Evolutionary conservation across 306 rosid genomes (phyloP).

Genomic region (Morella rubra): DNA sequence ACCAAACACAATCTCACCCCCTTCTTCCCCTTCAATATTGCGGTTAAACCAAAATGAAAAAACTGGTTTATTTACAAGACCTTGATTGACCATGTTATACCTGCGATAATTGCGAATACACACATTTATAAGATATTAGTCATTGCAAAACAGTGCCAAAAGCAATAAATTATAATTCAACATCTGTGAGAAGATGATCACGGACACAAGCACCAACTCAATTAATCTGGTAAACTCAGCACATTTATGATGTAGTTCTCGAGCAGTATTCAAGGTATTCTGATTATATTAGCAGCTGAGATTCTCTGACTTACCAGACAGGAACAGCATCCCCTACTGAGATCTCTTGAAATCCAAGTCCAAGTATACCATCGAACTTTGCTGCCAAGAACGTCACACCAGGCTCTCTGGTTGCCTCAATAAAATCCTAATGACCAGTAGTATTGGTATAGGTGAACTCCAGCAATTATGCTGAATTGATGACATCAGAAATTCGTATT

Average conservation of each 20-base stretch:
- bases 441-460: background rate
- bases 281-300: background rate
- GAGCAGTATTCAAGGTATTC: background rate
- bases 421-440: slow-evolving; percentile 37
- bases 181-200: background rate
- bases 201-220: background rate
- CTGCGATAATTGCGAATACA: slow-evolving; percentile 19
- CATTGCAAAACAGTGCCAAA: background rate
- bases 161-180: background rate
- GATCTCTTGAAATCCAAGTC: slow-evolving; percentile 43
- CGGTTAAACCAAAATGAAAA: slow-evolving; percentile 47
- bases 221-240: background rate
- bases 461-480: background rate
- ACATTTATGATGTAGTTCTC: background rate
- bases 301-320: slow-evolving; percentile 41
- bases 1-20: slow-evolving; percentile 43
- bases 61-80: slow-evolving; percentile 32
- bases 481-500: background rate
- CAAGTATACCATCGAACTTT: slow-evolving; percentile 40
- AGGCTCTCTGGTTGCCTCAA: slow-evolving; percentile 50
- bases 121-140: slow-evolving; percentile 2
- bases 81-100: slow-evolving; percentile 36
- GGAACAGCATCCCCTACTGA: slow-evolving; percentile 39
- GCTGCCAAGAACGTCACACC: slow-evolving; percentile 40
- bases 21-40: slow-evolving; percentile 30